Base-by-base conservation (phyloP, 1,284 basidiomycete genomes). In the Heterobasidion annosum region DNA sequence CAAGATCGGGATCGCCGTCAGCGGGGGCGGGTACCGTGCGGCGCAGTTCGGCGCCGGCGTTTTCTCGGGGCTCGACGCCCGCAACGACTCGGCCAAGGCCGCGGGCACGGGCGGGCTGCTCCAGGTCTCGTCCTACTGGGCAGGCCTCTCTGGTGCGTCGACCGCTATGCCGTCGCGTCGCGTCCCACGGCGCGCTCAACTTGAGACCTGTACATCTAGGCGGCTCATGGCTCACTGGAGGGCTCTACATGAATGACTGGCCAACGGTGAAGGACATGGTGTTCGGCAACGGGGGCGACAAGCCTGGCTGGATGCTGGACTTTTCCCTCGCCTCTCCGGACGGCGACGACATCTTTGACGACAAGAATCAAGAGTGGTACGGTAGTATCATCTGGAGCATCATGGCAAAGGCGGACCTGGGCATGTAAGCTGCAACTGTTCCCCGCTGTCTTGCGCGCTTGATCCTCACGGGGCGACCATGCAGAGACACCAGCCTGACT, bases 141-240 rank as follows among this genome's bases (percentile, higher is more conserved):
- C 77, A 9, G 82, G 76, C 1, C 70, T 86, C 0, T 85, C 83
- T 54, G 85, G 84, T 79, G 56, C 51, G 69, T 65, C 7, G 35
- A 13, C 15, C 10, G 9, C 5, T 35, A 32, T 50, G 5, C 46
- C 19, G 35, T 43, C 43, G 4, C 43, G 48, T 51, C 4, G 48
- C 25, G 25, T 25, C 3, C 25, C 25, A 40, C 37, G 2, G 37
- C 4, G 10, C 4, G n/a, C 37, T 8, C 35, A 54, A 52, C 51
- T 50, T 34, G 25, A 8, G 25, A 35, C 50, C 9, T 40, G 5
- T 34, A 50, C 52, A 13, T 37, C 48, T 42, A 85, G 83, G 83
- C 34, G 85, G 85, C 2, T 83, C 82, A 8, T 87, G 85, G 85
- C 60, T 82, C 4, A 76, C 76, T 0, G 77, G 79, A 1, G 83